Evolutionary conservation across 257 asterid genomes (phyloP).

Genomic region (Nicotiana benthamiana): DNA sequence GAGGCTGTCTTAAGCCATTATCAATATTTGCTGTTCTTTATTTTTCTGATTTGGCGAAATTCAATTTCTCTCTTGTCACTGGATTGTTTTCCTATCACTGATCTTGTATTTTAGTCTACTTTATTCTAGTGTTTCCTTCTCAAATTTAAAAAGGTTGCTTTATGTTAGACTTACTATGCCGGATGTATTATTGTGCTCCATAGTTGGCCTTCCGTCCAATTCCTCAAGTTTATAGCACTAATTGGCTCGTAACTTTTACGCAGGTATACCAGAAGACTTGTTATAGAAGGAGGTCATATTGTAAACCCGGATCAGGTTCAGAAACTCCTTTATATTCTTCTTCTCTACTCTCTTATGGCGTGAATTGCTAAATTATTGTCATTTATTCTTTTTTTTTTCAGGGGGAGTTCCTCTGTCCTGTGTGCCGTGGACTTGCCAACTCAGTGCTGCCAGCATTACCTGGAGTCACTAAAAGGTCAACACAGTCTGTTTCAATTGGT

Average conservation of each 20-base stretch:
- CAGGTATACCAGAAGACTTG: slow-evolving; percentile 73
- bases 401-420: slow-evolving; percentile 99
- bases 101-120: neutral
- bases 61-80: neutral
- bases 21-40: neutral
- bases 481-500: slow-evolving; percentile 22
- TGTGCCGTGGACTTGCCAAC: slow-evolving; percentile 93
- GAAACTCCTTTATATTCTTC: neutral
- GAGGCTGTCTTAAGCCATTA: neutral
- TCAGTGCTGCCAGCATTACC: slow-evolving; percentile 66
- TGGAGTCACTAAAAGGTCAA: slow-evolving; percentile 30
- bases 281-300: slow-evolving; percentile 91
- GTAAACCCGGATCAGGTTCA: slow-evolving; percentile 95
- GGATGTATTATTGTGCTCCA: neutral
- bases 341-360: slow-evolving; percentile 10
- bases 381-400: slow-evolving; percentile 26
- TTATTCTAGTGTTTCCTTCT: neutral
- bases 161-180: neutral
- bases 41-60: neutral
- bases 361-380: slow-evolving; percentile 9
- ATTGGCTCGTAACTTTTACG: slow-evolving; percentile 4
- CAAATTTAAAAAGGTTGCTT: neutral
- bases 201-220: neutral
- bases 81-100: neutral
- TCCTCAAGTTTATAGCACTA: neutral